phyloP scores from a whole-genome alignment of 495 filamentous ascomycete genomes.

The Trichoderma asperelloides region DNA sequence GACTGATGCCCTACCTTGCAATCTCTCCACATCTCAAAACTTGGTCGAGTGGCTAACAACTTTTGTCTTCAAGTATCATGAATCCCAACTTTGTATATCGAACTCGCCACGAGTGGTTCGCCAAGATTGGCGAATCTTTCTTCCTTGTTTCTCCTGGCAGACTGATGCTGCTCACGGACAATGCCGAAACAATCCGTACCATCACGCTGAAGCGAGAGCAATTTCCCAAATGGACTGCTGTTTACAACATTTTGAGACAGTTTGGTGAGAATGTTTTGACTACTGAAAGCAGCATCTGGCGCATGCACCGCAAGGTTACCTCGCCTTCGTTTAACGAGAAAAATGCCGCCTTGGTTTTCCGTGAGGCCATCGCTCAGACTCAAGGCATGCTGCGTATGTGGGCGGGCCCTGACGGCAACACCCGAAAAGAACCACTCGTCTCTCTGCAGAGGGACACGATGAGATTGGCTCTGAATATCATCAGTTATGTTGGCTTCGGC shows the following conservation, averaged over 20 bases:
- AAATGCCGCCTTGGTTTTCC: slow-evolving; percentile 58
- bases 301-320: slow-evolving; percentile 59
- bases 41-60: not conserved
- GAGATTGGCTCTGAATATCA: slow-evolving; percentile 56
- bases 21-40: not conserved
- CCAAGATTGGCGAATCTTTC: slow-evolving; percentile 37
- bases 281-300: slow-evolving; percentile 54
- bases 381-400: slow-evolving; percentile 46
- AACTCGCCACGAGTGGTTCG: slow-evolving; percentile 26
- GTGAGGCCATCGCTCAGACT: slow-evolving; percentile 49
- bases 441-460: slow-evolving; percentile 51
- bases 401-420: slow-evolving; percentile 23
- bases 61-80: slow-evolving; percentile 20
- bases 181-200: slow-evolving; percentile 50
- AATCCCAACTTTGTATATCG: slow-evolving; percentile 28
- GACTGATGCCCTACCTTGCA: not conserved
- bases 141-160: slow-evolving; percentile 42
- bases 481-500: slow-evolving; percentile 59
- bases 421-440: slow-evolving; percentile 31
- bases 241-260: slow-evolving; percentile 48
- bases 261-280: slow-evolving; percentile 58
- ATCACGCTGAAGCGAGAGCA: slow-evolving; percentile 51
- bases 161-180: slow-evolving; percentile 40
- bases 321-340: slow-evolving; percentile 62
- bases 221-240: slow-evolving; percentile 56